A percentile compares a stretch with the other conserved stretches of the same genome.
These are phyloP conservation scores for Paxillus ammoniavirescens DNA, from an alignment of 768 basidiomycete species.

Conservation along the genomic window DNA sequence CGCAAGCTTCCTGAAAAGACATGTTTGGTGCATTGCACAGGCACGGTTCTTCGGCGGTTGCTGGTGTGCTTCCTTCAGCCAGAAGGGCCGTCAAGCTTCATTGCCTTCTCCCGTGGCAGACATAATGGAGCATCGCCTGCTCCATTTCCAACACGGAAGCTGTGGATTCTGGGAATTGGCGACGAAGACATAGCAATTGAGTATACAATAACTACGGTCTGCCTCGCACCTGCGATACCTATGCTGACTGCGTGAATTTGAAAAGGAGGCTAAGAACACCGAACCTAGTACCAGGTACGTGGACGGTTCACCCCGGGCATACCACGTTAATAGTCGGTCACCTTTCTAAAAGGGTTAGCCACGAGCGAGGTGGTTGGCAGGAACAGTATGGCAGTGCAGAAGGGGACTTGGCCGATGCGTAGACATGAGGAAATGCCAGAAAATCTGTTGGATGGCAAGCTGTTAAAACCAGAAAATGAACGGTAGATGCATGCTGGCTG, in stretches of 20 bases:
- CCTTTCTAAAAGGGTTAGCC: conserved; percentile 27
- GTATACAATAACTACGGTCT: conserved; percentile 39
- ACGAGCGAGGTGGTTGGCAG: conserved; percentile 31
- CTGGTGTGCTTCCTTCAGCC: background rate
- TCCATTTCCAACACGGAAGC: background rate
- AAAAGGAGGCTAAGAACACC: conserved; percentile 22
- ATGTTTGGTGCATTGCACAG: conserved; percentile 44
- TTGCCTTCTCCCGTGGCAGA: conserved; percentile 36
- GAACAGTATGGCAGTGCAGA: conserved; percentile 37
- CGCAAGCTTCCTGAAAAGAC: conserved; percentile 37
- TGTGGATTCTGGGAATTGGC: conserved; percentile 35
- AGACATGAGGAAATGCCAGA: conserved; percentile 25
- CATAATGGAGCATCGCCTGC: background rate
- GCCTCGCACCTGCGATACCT: conserved; percentile 34
- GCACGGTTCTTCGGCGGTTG: conserved; percentile 15
- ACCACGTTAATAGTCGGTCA: background rate
- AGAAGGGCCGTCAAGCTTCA: conserved; percentile 12
- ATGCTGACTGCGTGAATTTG: conserved; percentile 31
- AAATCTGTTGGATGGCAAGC: conserved; percentile 7
- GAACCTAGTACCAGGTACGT: conserved; percentile 29
- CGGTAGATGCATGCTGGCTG: background rate
- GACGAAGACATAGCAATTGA: conserved; percentile 41
- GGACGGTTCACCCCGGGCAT: background rate
- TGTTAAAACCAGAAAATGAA: background rate
- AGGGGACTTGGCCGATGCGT: conserved; percentile 27